A percentile compares a stretch with the other conserved stretches of the same genome.
Conservation (phyloP, 192 early-diverging fungal genomes). For the Umbelopsis sp. region DNA sequence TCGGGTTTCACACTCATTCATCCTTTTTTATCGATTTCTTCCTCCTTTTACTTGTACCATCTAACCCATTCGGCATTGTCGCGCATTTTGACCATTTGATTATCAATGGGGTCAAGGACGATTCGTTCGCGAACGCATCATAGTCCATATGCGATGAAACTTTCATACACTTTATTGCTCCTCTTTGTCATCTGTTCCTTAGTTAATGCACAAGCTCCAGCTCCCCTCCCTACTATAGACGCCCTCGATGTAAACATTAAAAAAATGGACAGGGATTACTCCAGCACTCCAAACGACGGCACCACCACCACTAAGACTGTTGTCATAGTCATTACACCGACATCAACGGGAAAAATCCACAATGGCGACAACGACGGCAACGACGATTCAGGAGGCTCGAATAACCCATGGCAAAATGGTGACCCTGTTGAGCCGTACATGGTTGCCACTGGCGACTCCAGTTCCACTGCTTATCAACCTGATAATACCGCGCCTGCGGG, state of each 20-base stretch:
- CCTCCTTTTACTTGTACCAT: background rate
- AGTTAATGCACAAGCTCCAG: background rate
- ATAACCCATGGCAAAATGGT: constrained; percentile 18
- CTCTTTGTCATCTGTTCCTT: constrained; percentile 7
- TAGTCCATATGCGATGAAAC: background rate
- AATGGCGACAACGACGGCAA: background rate
- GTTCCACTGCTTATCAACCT: background rate
- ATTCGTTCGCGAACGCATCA: background rate
- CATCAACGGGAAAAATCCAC: background rate
- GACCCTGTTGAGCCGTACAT: constrained; percentile 9
- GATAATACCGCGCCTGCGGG: background rate
- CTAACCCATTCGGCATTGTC: constrained; percentile 4
- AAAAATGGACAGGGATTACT: background rate
- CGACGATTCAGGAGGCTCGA: background rate
- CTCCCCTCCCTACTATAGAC: background rate
- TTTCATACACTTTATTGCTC: background rate
- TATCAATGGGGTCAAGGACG: background rate
- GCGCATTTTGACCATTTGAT: background rate
- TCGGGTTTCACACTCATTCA: too few species aligned
- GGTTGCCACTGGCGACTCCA: background rate
- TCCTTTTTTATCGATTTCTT: background rate
- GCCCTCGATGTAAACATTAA: background rate
- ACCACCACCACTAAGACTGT: background rate
- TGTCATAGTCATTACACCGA: background rate
- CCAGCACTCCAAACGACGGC: background rate